Base-by-base conservation (phyloP, 768 basidiomycete species). In the Mycena latifolia region DNA sequence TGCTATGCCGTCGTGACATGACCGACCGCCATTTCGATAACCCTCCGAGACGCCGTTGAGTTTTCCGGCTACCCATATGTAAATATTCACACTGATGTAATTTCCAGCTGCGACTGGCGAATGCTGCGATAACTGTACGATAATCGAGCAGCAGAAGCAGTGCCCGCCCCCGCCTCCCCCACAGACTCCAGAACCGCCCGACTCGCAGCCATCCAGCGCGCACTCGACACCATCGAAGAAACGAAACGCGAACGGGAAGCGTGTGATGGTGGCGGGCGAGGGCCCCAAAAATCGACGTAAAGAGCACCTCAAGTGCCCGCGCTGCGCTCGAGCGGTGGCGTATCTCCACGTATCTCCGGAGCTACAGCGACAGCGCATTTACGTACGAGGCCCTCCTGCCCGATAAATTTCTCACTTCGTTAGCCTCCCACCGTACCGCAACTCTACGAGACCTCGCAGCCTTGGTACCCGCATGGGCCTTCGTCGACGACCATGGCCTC, bases 1-100 rank as follows among this genome's bases (percentile, higher is more conserved):
- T 33, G n/a, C 45, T 29, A 0, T 81, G 79, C 64, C 73, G 78
- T 1, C 67, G 75, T 2, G 71, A 75, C 15, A 51, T 80, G 1
- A 28, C 73, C 0, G 73, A 80, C 63, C 47, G 64, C 46, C 77
- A 79, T 53, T 83, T 80, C 55, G 39, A 71, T 17, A 81, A 79
- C 62, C 79, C 75, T 12, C 64, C 67, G 2, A 33, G 51, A 3
- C 55, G 57, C 18, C 27, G 78, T n/a, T 80, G 65, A 55, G 72
- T 68, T 22, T 39, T 45, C 67, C 15, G 33, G 35, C 35, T 45
- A 18, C 41, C n/a, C 6, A 25, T 5, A n/a, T n/a, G n/a, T n/a
- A n/a, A n/a, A n/a, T n/a, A n/a, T n/a, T n/a, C n/a, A n/a, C n/a
- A n/a, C n/a, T n/a, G n/a, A n/a, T n/a, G n/a, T n/a, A n/a, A n/a